A percentile compares a stretch with the other conserved stretches of the same genome.
Conservation (phyloP, 805 yeast species). For the Ogataea allantospora region DNA sequence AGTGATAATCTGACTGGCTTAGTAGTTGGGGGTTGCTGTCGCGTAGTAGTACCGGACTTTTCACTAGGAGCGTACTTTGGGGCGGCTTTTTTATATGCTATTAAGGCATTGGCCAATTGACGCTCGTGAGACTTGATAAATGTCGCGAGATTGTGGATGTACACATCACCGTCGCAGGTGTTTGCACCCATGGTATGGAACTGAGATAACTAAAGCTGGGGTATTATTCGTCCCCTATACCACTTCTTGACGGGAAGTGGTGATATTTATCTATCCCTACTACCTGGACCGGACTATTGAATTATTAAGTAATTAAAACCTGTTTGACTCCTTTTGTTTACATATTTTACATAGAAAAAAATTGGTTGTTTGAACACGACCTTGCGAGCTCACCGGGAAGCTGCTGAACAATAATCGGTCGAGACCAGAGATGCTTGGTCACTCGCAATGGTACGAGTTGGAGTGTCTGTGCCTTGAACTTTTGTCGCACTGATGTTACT, state of each 20-base stretch:
- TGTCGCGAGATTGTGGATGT: conserved; percentile 51
- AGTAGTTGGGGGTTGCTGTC: conserved; percentile 17
- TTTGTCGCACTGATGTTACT: conserved; percentile 17
- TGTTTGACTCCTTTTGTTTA: conserved; percentile 15
- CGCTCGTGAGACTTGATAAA: conserved; percentile 56
- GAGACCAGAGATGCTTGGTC: conserved; percentile 21
- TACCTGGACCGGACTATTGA: not conserved
- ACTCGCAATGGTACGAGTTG: conserved; percentile 8
- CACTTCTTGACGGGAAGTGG: conserved; percentile 11
- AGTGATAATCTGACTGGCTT: conserved; percentile 58
- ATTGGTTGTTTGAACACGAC: conserved; percentile 12
- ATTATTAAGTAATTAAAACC: conserved; percentile 9
- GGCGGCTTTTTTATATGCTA: conserved; percentile 48
- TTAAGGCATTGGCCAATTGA: conserved; percentile 56
- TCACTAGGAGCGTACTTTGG: conserved; percentile 14
- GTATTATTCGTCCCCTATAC: conserved; percentile 5
- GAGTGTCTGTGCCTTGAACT: conserved; percentile 7
- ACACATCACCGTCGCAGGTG: conserved; percentile 55
- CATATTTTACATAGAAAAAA: conserved; percentile 8
- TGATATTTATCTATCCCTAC: conserved; percentile 2
- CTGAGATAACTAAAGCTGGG: conserved; percentile 1
- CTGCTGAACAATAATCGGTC: conserved; percentile 19
- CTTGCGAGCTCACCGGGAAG: conserved; percentile 14
- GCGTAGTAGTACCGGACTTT: conserved; percentile 9
- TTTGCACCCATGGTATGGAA: conserved; percentile 23